Base-by-base conservation (phyloP, 345 rosid genomes). In the Citrus hindsii region DNA sequence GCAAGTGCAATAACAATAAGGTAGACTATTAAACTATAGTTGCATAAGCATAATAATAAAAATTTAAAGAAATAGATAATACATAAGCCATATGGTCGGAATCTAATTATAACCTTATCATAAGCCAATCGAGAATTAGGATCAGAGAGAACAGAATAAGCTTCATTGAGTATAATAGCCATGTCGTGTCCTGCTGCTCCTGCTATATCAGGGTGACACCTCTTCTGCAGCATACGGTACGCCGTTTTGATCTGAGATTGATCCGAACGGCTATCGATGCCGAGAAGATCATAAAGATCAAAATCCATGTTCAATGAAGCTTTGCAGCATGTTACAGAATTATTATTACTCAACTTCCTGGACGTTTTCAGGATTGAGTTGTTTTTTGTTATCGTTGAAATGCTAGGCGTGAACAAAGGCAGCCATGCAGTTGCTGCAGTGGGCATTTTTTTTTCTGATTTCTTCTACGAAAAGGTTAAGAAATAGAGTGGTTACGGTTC, bases 281-380 rank as follows among this genome's bases (percentile, higher is more conserved):
- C 99, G 7, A 95, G 84, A 66, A 95, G 91, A 75, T 92, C 97
- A 33, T 93, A 93, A n/a, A 93, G 91, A 83, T 95, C 98, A 37
- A 92, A 91, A 71, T 91, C 92, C 12, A 85, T 51, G 84, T 65
- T 2, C 21, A 84, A 37, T 3, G 93, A 65, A 21, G 92, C 93
- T 77, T 83, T 83, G 71, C 92, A 88, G 73, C 92, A 88, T 32
- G 75, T 64, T 1, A 4, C 8, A 28, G 61, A 70, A 8, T 48
- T 46, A 16, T 2, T 38, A 40, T 24, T 3, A 5, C 28, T 48
- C 16, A 51, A 28, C 9, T 70, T 70, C 38, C 61, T 70, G 10
- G 14, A 69, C 22, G 61, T 22, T 18, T 27, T 28, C 9, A 19
- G 12, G 18, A n/a, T 35, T 60, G 55, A 18, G n/a, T 13, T 64